Evolutionary conservation across 2,329 filamentous ascomycete species (phyloP), one percentile per base, ranked within the genome.

Genomic region (Penicillium sp.): DNA sequence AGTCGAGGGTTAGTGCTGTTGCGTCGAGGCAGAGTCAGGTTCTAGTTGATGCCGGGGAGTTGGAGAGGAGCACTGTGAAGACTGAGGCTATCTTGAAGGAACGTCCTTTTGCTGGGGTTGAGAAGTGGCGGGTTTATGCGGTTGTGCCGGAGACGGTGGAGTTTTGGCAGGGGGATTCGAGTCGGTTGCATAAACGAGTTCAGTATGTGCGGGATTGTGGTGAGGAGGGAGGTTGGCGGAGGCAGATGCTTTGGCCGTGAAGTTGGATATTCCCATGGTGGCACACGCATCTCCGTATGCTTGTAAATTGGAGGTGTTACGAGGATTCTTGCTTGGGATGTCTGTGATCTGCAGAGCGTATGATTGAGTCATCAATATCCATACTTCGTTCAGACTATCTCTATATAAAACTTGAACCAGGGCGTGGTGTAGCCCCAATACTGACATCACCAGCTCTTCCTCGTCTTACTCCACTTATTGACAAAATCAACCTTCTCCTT

Each of bases 401-500:
- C 37, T 40, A 40, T 40, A n/a, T n/a, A n/a, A 40, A 18, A 40
- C 23, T 24, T 5, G 23, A 42, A 21, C 10, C 18, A 6, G 19
- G 18, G 21, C 11, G 16, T n/a, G n/a, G 16, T 14, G 16, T n/a
- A 16, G n/a, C 14, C 5, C 14, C 14, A 6, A 16, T n/a, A 16
- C 13, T 8, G n/a, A 34, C 14, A 53, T 61, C 60, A 71, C 68
- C 68, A 71, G 7, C 54, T 68, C 37, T 61, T 61, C 18, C 66
- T 64, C 49, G 65, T 76, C 67, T 75, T 81, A 43, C 68, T 78
- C 87, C 87, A 93, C 26, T 87, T 86, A 51, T 87, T 82, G 24
- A 96, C 81, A 73, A 99, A 99, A 5, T 86, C 84, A 21, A 81
- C 78, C 79, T 99, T 99, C 57, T 97, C 91, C 65, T 82, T 79